Conservation (phyloP, 2,329 filamentous ascomycete species). For the Colletotrichum sp. region DNA sequence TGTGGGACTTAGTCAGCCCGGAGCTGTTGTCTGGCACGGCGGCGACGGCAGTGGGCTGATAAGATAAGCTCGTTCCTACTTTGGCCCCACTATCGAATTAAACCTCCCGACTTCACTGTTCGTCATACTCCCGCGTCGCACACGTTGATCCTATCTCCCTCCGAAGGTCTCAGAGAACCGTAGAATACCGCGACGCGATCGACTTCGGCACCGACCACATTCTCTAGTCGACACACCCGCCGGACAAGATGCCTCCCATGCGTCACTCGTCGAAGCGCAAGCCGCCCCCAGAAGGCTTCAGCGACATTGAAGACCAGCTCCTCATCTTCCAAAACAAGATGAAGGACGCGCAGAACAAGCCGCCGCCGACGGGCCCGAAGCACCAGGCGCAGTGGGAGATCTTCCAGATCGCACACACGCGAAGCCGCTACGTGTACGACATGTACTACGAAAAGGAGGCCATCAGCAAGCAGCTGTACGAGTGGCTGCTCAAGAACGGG, state of each 20-base stretch:
- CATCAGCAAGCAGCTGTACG: constrained; percentile 90
- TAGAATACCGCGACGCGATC: not conserved
- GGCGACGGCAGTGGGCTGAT: not conserved
- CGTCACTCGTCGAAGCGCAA: constrained; percentile 79
- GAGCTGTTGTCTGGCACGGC: not conserved
- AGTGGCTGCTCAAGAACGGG: constrained; percentile 94
- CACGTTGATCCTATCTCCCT: not conserved
- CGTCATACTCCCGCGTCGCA: not conserved
- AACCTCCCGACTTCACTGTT: not conserved
- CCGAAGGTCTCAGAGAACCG: not conserved
- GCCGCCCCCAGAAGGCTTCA: constrained; percentile 84
- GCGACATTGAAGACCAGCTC: constrained; percentile 86
- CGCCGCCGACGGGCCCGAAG: constrained; percentile 78
- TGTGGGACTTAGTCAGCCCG: constrained; percentile 16
- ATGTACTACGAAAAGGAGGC: constrained; percentile 98
- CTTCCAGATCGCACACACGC: constrained; percentile 95
- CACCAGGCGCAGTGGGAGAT: constrained; percentile 96
- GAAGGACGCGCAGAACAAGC: constrained; percentile 93
- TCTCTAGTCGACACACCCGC: not conserved
- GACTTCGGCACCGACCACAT: not conserved
- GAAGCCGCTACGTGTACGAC: constrained; percentile 93
- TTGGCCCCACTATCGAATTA: not conserved
- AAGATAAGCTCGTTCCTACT: not conserved
- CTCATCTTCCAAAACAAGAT: constrained; percentile 89
- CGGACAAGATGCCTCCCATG: constrained; percentile 72